phyloP scores from a whole-genome alignment of 2,329 filamentous ascomycete genomes.

The Xylaria digitata region DNA sequence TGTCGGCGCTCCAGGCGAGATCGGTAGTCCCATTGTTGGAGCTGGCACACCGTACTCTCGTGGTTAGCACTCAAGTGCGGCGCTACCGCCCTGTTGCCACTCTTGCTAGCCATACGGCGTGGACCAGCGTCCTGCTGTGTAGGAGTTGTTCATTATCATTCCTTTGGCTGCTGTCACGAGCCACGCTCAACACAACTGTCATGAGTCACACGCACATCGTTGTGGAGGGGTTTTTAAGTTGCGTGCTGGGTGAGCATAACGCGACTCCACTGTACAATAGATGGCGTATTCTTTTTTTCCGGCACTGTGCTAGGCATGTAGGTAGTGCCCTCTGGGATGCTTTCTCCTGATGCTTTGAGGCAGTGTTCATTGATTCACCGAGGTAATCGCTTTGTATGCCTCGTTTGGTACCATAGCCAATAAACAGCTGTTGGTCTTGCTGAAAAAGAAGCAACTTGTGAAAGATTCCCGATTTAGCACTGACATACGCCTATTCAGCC shows the following conservation, averaged over 20 bases:
- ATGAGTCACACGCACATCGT: constrained; percentile 34
- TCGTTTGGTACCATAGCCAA: constrained; percentile 33
- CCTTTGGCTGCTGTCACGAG: constrained; percentile 8
- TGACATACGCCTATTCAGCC: not conserved
- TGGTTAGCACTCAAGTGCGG: constrained; percentile 6
- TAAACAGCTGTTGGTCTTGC: constrained; percentile 22
- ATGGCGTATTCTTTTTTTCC: constrained; percentile 36
- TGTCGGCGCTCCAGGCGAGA: constrained; percentile 72
- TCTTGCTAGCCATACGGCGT: constrained; percentile 1
- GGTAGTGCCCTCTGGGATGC: not conserved
- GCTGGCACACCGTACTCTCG: constrained; percentile 37
- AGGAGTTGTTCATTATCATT: constrained; percentile 26
- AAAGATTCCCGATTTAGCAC: not conserved
- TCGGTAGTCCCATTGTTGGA: constrained; percentile 69
- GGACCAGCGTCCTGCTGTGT: constrained; percentile 18
- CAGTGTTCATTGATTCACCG: constrained; percentile 11
- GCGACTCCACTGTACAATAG: constrained; percentile 39
- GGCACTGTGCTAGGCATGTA: constrained; percentile 14
- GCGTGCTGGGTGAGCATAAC: constrained; percentile 41
- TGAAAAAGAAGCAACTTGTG: not conserved
- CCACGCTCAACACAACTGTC: constrained; percentile 14
- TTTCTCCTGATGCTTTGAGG: constrained; percentile 17
- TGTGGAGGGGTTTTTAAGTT: constrained; percentile 30
- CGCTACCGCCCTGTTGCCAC: constrained; percentile 1
- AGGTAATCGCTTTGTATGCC: constrained; percentile 19